Conservation (phyloP, 2,329 filamentous ascomycete species). For the Scortechinia acanthostroma region DNA sequence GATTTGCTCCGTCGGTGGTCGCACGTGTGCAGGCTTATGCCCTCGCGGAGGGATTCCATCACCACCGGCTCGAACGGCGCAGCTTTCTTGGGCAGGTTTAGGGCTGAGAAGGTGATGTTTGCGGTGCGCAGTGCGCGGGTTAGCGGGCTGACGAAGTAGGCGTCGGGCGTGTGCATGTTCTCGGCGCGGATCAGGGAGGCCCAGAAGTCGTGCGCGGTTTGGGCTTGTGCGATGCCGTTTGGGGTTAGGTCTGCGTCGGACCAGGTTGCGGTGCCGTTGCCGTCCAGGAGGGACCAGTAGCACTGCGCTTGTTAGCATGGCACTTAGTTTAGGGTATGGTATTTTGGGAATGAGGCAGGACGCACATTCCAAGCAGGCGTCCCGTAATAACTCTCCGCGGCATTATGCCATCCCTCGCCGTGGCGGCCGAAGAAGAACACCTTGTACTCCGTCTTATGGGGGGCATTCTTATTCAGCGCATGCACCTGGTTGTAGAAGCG, state of each 20-base stretch:
- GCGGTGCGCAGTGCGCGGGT: slow-evolving; percentile 57
- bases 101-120: slow-evolving; percentile 46
- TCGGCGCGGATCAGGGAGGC: slow-evolving; percentile 37
- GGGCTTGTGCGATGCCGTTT: slow-evolving; percentile 46
- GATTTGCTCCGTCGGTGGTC: slow-evolving; percentile 49
- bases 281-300: slow-evolving; percentile 59
- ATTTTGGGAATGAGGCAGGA: slow-evolving; percentile 12
- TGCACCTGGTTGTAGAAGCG: slow-evolving; percentile 52
- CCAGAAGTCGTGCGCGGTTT: slow-evolving; percentile 53
- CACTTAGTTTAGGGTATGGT: background rate
- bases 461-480: slow-evolving; percentile 37
- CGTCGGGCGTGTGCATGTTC: slow-evolving; percentile 51
- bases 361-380: slow-evolving; percentile 63
- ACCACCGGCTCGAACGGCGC: slow-evolving; percentile 47
- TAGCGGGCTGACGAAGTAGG: slow-evolving; percentile 60
- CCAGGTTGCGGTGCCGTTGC: slow-evolving; percentile 57
- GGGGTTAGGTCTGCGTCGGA: slow-evolving; percentile 54
- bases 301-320: slow-evolving; percentile 28
- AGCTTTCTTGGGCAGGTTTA: slow-evolving; percentile 37
- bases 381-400: slow-evolving; percentile 58
- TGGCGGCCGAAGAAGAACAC: slow-evolving; percentile 65
- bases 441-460: slow-evolving; percentile 48
- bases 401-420: slow-evolving; percentile 60
- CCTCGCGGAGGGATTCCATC: slow-evolving; percentile 61
- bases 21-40: slow-evolving; percentile 63